Evolutionary conservation across 169 alveolate genomes (phyloP).

Genomic region (Cryptosporidium baileyi): DNA sequence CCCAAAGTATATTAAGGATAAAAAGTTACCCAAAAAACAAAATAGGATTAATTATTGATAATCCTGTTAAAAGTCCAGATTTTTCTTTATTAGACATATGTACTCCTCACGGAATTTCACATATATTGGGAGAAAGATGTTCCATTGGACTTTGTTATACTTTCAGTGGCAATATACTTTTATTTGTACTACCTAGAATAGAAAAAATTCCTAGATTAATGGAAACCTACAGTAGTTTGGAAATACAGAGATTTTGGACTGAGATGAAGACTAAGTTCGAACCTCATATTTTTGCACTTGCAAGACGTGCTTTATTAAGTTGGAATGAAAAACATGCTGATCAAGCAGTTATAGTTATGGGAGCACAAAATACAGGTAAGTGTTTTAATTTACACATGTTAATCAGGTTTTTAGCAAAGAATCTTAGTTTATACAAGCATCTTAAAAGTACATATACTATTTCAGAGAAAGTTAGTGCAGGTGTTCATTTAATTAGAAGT

Average conservation of each 20-base stretch:
- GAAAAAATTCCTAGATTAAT: conserved; percentile 42
- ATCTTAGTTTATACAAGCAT: conserved; percentile 52
- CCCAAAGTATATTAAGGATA: conserved; percentile 19
- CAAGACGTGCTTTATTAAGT: conserved; percentile 40
- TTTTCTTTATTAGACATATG: conserved; percentile 25
- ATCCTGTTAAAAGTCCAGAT: conserved; percentile 62
- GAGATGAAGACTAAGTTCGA: conserved; percentile 65
- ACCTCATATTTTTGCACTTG: conserved; percentile 55
- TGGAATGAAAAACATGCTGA: conserved; percentile 45
- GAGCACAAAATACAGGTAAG: conserved; percentile 43
- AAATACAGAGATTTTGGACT: conserved; percentile 61
- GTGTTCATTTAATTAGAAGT: conserved; percentile 42
- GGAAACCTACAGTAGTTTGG: conserved; percentile 44
- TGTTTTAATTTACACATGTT: conserved; percentile 58
- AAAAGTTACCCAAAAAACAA: conserved; percentile 53
- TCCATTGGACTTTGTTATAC: conserved; percentile 44
- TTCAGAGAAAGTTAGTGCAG: conserved; percentile 45
- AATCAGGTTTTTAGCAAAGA: conserved; percentile 39
- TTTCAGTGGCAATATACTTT: conserved; percentile 56
- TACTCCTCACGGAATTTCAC: conserved; percentile 63
- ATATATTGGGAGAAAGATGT: conserved; percentile 64
- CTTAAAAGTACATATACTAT: conserved; percentile 37
- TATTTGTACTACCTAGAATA: conserved; percentile 40
- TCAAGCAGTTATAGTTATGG: conserved; percentile 48
- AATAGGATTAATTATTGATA: conserved; percentile 25